Conservation (phyloP, 345 rosid genomes). For the Aurinia saxatilis region DNA sequence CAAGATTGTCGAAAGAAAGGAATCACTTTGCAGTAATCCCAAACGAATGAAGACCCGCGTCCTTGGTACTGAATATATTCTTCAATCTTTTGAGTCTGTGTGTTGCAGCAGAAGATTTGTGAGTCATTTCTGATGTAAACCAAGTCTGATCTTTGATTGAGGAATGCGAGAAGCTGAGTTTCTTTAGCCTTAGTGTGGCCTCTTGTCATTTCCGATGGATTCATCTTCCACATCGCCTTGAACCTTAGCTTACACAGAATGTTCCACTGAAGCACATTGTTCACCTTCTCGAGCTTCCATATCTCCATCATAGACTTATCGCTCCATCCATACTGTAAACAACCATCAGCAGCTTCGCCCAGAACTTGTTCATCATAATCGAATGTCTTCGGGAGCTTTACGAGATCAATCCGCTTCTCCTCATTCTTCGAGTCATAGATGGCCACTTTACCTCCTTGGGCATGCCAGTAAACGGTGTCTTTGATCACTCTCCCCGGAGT, state of each 20-base stretch:
- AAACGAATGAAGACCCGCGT: slow-evolving; percentile 34
- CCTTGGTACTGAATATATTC: slow-evolving; percentile 45
- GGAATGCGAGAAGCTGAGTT: slow-evolving; percentile 42
- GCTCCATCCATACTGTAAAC: slow-evolving; percentile 54
- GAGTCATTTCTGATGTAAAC: slow-evolving; percentile 45
- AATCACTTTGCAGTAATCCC: slow-evolving; percentile 46
- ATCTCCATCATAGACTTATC: slow-evolving; percentile 38
- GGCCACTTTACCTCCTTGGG: slow-evolving; percentile 40
- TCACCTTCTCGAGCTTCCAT: slow-evolving; percentile 44
- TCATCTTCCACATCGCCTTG: slow-evolving; percentile 48
- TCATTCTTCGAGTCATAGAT: slow-evolving; percentile 38
- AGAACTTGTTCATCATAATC: slow-evolving; percentile 49
- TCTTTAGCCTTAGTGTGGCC: slow-evolving; percentile 34
- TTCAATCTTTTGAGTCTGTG: slow-evolving; percentile 22
- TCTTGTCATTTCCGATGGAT: slow-evolving; percentile 24
- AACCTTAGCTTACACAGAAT: slow-evolving; percentile 37
- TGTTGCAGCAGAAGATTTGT: slow-evolving; percentile 29
- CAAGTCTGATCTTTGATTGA: slow-evolving; percentile 31
- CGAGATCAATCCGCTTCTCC: slow-evolving; percentile 29
- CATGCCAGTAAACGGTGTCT: slow-evolving; percentile 49
- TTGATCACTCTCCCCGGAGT: slow-evolving; percentile 38
- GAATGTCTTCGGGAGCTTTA: slow-evolving; percentile 41
- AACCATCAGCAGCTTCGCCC: slow-evolving; percentile 52
- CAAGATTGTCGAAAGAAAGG: slow-evolving; percentile 51
- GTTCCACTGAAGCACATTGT: slow-evolving; percentile 28